Evolutionary conservation across 106 monocot genomes (phyloP), one percentile per base, ranked within the genome.

Genomic region (Dendrobium chrysotoxum): DNA sequence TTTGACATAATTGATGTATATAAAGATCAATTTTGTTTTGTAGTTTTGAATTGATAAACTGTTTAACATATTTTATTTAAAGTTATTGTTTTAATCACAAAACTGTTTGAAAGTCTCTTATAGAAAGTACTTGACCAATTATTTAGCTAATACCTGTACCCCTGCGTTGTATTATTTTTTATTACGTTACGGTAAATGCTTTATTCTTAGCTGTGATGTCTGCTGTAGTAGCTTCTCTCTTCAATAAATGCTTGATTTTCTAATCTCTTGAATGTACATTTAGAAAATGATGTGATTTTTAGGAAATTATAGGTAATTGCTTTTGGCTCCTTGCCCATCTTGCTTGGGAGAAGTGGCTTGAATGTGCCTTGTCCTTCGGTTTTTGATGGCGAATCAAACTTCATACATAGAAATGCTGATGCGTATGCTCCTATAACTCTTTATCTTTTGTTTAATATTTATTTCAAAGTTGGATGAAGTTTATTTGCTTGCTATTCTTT

Each of bases 291-390:
- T 70, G 35, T 41, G 41, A 41, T 9, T 5, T n/a, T 61, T 31
- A 67, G 47, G 77, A 40, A n/a, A 13, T 53, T 79, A 46, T 80
- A 93, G 91, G 91, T 89, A 73, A 79, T 53, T 75, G 78, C 90
- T 78, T 83, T 45, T 77, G 81, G 53, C 80, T 23, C 64, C 61
- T 31, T 80, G 42, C 61, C 70, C 20, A 82, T 61, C 58, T 53
- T 82, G 80, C 28, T 85, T 75, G 80, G 78, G 55, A 82, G 80
- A 82, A 40, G 77, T 77, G 70, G n/a, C 30, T 44, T 70, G 20
- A 78, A 77, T 72, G 28, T 25, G 65, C 57, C 80, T 23, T 53
- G 47, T 58, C 41, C 50, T 77, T 40, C 67, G 23, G 46, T 85
- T 72, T 83, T 77, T 75, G 83, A 82, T 21, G 83, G 40, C 1